Percentiles rank a stretch among this genome's conserved stretches.
phyloP scores from a whole-genome alignment of 2,329 filamentous ascomycete genomes.

The Colletotrichum tropicale region DNA sequence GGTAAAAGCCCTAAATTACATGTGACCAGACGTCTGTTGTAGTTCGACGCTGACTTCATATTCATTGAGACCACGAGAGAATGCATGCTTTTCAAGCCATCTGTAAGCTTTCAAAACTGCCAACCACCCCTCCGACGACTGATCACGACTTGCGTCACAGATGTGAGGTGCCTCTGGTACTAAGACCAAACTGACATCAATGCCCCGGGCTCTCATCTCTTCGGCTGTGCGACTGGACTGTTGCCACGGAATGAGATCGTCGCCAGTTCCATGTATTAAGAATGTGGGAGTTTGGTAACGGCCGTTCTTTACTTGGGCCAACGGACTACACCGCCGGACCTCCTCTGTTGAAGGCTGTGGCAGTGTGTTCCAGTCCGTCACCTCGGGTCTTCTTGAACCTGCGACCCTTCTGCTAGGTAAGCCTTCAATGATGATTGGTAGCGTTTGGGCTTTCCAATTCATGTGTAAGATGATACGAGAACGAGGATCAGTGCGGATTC shows the following conservation, averaged over 20 bases:
- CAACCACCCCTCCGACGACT: background rate
- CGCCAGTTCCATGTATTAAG: constrained; percentile 6
- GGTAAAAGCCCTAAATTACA: too few species aligned
- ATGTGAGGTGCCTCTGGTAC: background rate
- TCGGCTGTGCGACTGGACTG: background rate
- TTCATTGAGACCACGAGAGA: background rate
- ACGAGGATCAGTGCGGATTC: constrained; percentile 33
- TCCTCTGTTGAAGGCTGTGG: constrained; percentile 1
- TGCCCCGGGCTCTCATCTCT: background rate
- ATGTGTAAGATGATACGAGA: constrained; percentile 42
- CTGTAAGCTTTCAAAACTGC: background rate
- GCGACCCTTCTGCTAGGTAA: constrained; percentile 19
- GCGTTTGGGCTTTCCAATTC: constrained; percentile 42
- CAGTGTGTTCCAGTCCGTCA: constrained; percentile 4
- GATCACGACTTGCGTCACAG: background rate
- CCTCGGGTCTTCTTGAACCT: background rate
- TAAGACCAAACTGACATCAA: background rate
- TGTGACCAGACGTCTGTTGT: too few species aligned
- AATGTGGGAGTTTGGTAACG: constrained; percentile 11
- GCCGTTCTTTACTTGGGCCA: constrained; percentile 7
- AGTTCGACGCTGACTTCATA: background rate
- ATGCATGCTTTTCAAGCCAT: background rate
- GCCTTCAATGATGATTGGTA: constrained; percentile 39
- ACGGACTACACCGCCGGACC: constrained; percentile 7
- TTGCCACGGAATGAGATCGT: constrained; percentile 17